phyloP scores from a whole-genome alignment of 2,329 filamentous ascomycete species.

The Scytalidium lignicola region DNA sequence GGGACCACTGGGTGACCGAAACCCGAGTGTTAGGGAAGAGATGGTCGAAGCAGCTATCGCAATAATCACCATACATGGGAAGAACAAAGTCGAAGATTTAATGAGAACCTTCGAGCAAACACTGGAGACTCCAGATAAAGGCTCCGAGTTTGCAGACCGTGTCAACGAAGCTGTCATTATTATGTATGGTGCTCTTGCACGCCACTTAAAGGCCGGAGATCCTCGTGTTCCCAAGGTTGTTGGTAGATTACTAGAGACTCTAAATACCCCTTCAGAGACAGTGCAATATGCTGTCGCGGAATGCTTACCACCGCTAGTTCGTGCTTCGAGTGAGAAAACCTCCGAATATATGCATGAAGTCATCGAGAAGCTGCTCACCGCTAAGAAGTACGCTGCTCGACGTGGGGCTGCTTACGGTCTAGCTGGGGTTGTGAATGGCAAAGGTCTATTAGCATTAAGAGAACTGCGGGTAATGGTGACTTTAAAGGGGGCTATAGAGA shows the following conservation, averaged over 20 bases:
- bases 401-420: conserved; percentile 93
- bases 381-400: conserved; percentile 88
- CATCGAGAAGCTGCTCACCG: conserved; percentile 74
- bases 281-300: conserved; percentile 96
- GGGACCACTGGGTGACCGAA: conserved; percentile 82
- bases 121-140: conserved; percentile 79
- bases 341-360: conserved; percentile 76
- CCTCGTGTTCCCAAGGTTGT: conserved; percentile 83
- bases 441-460: conserved; percentile 73
- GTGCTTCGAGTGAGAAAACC: conserved; percentile 71
- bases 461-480: conserved; percentile 83
- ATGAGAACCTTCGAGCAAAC: conserved; percentile 91
- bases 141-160: conserved; percentile 75
- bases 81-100: conserved; percentile 75
- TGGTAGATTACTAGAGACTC: conserved; percentile 75
- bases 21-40: conserved; percentile 69
- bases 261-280: conserved; percentile 92
- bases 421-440: conserved; percentile 83
- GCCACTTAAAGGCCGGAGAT: conserved; percentile 82
- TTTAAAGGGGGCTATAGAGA: conserved; percentile 78
- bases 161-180: conserved; percentile 98
- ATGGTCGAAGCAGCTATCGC: conserved; percentile 88
- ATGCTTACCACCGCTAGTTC: conserved; percentile 86
- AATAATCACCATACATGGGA: conserved; percentile 76
- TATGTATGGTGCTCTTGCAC: conserved; percentile 88